Percentiles rank a stretch among this genome's conserved stretches.
Evolutionary conservation across 805 yeast species (phyloP).

Genomic region (Metschnikowia anglica): DNA sequence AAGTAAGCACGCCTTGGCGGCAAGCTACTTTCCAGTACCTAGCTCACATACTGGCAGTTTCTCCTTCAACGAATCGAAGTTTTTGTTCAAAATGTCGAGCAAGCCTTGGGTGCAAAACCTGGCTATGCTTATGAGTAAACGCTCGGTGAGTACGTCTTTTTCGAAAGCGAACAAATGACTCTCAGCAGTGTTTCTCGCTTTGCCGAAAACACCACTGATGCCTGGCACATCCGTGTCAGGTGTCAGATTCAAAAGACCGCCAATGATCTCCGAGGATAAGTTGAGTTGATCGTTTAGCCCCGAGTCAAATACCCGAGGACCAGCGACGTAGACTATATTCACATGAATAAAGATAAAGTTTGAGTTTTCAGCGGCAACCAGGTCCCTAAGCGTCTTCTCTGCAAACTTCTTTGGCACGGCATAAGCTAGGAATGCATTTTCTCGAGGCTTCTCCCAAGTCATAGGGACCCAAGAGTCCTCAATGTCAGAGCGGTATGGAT

Average conservation of each 20-base stretch:
- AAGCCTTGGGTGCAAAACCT: too few species aligned
- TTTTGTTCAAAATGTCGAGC: too few species aligned
- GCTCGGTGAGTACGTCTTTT: too few species aligned
- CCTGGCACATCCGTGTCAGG: neutral
- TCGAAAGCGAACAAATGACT: too few species aligned
- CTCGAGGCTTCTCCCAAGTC: neutral
- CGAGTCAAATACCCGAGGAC: neutral
- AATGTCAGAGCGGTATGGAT: too few species aligned
- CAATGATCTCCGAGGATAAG: neutral
- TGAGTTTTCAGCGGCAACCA: neutral
- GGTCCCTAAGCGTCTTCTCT: neutral
- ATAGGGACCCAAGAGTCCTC: neutral
- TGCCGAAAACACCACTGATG: neutral
- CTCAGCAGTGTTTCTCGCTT: too few species aligned
- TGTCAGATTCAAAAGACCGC: neutral
- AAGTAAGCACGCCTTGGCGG: too few species aligned
- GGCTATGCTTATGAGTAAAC: too few species aligned
- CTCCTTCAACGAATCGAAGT: too few species aligned
- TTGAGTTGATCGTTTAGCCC: neutral
- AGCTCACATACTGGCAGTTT: too few species aligned
- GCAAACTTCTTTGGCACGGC: neutral
- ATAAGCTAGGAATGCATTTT: neutral
- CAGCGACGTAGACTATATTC: neutral
- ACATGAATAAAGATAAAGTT: neutral
- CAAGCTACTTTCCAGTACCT: too few species aligned